Evolutionary conservation across 768 basidiomycete genomes (phyloP), one percentile per base, ranked within the genome.

Genomic region (Mrakia frigida): DNA sequence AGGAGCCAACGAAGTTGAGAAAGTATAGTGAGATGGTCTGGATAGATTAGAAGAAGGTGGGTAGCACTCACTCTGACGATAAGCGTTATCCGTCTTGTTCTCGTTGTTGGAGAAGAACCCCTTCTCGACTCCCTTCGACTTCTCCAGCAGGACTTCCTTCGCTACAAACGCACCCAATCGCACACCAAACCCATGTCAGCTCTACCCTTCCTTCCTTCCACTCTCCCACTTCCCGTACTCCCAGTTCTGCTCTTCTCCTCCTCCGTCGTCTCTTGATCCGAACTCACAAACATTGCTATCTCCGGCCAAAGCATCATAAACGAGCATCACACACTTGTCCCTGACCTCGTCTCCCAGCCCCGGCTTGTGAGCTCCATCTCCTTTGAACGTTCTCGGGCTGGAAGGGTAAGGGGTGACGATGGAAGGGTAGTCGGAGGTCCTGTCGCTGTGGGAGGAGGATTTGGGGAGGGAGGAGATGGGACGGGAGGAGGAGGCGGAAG

Each of bases 221-320:
- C 35, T 23, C 33, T 37, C 35, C 7, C 16, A 11, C 23, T 6
- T 3, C n/a, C 7, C 43, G 43, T n/a, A n/a, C 18, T 50, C 46
- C 46, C 43, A 46, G 16, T 18, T 14, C 46, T 50, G 39, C 39
- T 25, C 56, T 56, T 28, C n/a, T 28, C 56, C 23, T 53, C 56
- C 16, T 50, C n/a, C 25, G 25, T 23, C 16, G 4, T 5, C 6
- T 14, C 60, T 16, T 6, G 60, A 61, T 28, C 37, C 6, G 37
- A 39, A 69, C 74, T 53, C 52, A 75, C 74, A 52, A 5, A 37
- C 65, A 23, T 75, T 69, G 31, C 74, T 69, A 41, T 77, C 76
- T 7, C 76, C 72, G 3, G 92, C 91, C 37, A 99, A 86, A 16
- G 93, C 92, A 82, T 98, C 93, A 80, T 99, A 99, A 31, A 95